Percentiles rank a stretch among this genome's conserved stretches.
Evolutionary conservation across 2,329 filamentous ascomycete species (phyloP).

Genomic region (Daldinia sp.): DNA sequence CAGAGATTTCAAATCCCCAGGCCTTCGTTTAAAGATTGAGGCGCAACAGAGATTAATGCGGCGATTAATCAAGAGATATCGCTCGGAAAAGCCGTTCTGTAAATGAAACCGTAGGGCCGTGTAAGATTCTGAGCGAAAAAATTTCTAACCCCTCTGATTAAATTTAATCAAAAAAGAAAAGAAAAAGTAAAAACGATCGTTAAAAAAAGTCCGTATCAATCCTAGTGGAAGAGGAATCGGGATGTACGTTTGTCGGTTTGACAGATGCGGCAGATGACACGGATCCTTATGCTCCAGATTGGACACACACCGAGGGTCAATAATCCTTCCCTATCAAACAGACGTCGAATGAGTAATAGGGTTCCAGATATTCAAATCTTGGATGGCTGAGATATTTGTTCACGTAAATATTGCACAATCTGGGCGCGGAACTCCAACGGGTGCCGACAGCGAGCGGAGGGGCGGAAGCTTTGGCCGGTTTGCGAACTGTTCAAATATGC

Average conservation of each 20-base stretch:
- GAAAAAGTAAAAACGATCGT: too few relatives aligned
- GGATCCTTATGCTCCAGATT: constrained; percentile 12
- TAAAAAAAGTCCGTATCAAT: background rate
- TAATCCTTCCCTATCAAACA: constrained; percentile 19
- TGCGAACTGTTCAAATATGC: background rate
- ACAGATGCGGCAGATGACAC: constrained; percentile 21
- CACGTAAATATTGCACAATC: constrained; percentile 15
- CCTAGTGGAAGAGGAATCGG: constrained; percentile 2
- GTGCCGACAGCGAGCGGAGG: constrained; percentile 26
- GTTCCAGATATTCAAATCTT: constrained; percentile 7
- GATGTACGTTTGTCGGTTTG: constrained; percentile 6
- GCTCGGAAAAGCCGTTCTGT: background rate
- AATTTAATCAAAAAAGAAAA: background rate
- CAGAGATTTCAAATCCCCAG: constrained; percentile 16
- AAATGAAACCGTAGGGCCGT: constrained; percentile 6
- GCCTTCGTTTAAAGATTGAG: constrained; percentile 25
- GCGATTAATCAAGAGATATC: constrained; percentile 23
- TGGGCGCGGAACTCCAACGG: constrained; percentile 31
- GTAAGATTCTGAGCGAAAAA: constrained; percentile 2
- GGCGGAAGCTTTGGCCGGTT: constrained; percentile 2
- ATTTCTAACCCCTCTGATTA: constrained; percentile 6
- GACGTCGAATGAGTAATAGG: constrained; percentile 9
- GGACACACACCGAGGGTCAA: constrained; percentile 15
- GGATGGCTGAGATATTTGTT: constrained; percentile 17
- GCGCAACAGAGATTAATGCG: constrained; percentile 26